phyloP scores from a whole-genome alignment of 768 basidiomycete genomes.

The Trametes maxima region DNA sequence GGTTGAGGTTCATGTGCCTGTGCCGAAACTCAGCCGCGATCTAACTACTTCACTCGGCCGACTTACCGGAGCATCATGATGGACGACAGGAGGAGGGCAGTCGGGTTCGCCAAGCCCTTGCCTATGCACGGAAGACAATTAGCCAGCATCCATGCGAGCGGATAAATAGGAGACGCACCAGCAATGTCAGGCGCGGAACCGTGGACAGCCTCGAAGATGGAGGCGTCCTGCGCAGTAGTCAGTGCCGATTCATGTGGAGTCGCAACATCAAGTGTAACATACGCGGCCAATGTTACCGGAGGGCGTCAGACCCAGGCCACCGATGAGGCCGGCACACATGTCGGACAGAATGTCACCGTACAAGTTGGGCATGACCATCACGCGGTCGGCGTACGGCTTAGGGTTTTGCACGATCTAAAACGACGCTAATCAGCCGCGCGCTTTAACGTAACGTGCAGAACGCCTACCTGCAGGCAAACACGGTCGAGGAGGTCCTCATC shows the following conservation, averaged over 20 bases:
- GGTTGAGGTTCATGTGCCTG: constrained; percentile 91
- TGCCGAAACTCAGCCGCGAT: constrained; percentile 29
- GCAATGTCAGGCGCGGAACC: constrained; percentile 99
- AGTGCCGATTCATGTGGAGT: constrained; percentile 8
- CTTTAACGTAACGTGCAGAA: background rate
- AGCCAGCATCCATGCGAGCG: background rate
- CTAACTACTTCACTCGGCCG: constrained; percentile 17
- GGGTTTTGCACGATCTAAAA: constrained; percentile 89
- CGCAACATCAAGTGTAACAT: constrained; percentile 32
- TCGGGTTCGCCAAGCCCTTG: constrained; percentile 97
- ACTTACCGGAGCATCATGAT: constrained; percentile 96
- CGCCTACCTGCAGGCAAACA: constrained; percentile 83
- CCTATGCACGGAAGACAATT: constrained; percentile 43
- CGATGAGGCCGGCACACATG: constrained; percentile 94
- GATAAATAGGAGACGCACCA: constrained; percentile 46
- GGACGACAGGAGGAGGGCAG: constrained; percentile 92
- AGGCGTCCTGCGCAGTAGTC: constrained; percentile 73
- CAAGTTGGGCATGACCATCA: constrained; percentile 99
- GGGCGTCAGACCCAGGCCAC: constrained; percentile 94
- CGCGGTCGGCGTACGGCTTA: constrained; percentile 88
- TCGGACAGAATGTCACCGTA: constrained; percentile 96
- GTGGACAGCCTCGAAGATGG: constrained; percentile 99
- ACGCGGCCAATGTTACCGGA: constrained; percentile 97
- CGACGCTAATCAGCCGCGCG: constrained; percentile 7
- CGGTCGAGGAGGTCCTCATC: constrained; percentile 98